phyloP scores from a whole-genome alignment of 768 basidiomycete genomes.

The Lentinula sp. region DNA sequence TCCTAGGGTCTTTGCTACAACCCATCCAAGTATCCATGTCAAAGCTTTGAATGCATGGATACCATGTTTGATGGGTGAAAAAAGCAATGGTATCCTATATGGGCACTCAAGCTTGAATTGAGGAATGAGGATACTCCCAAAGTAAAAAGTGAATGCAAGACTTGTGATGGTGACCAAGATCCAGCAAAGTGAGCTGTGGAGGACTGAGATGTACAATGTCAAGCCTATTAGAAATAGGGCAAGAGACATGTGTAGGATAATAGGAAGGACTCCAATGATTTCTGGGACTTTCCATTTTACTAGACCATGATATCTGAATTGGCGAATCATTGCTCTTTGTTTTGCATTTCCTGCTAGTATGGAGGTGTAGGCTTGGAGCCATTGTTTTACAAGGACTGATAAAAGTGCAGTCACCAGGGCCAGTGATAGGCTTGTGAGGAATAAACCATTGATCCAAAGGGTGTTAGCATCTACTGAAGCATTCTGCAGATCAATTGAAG shows the following conservation, averaged over 20 bases:
- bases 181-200: neutral
- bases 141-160: neutral
- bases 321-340: neutral
- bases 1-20: no score
- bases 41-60: neutral
- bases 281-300: conserved; percentile 4
- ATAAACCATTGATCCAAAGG: conserved; percentile 7
- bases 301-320: neutral
- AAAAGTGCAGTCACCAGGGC: neutral
- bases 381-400: conserved; percentile 7
- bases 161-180: neutral
- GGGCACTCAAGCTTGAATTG: neutral
- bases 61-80: neutral
- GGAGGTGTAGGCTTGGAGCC: conserved; percentile 2
- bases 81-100: neutral
- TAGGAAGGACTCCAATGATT: conserved; percentile 1
- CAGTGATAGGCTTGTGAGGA: neutral
- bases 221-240: conserved; percentile 2
- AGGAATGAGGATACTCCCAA: neutral
- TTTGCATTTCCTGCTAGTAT: neutral
- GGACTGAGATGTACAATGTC: neutral
- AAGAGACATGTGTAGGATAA: conserved; percentile 4
- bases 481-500: neutral
- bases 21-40: no score
- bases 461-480: neutral